These are phyloP conservation scores for Globisporangium iwayamae DNA, from an alignment of 352 stramenopile genomes.

Conservation along the genomic window DNA sequence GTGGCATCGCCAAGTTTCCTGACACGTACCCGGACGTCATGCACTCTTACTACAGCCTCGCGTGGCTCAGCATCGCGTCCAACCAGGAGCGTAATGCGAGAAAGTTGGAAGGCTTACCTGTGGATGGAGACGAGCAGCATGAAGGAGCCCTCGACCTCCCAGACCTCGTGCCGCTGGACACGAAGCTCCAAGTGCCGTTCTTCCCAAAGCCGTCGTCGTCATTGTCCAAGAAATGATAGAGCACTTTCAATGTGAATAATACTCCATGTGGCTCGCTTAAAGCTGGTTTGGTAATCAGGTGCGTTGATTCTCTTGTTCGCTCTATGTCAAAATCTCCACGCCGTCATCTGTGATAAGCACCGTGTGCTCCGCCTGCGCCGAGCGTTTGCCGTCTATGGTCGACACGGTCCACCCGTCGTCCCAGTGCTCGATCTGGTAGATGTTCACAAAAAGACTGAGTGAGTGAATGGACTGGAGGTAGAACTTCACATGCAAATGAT, in stretches of 20 bases:
- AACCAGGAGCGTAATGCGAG: constrained; percentile 19
- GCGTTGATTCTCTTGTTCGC: not conserved
- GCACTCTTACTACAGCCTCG: constrained; percentile 90
- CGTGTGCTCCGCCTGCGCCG: constrained; percentile 98
- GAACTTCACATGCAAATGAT: too few species aligned
- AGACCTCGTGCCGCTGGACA: constrained; percentile 48
- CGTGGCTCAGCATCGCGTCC: constrained; percentile 83
- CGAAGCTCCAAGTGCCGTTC: constrained; percentile 76
- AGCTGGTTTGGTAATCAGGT: not conserved
- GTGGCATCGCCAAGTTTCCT: constrained; percentile 84
- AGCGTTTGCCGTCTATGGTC: constrained; percentile 90
- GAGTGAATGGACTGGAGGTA: not conserved
- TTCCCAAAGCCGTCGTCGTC: constrained; percentile 37
- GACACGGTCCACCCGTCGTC: constrained; percentile 96
- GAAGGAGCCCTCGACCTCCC: constrained; percentile 18
- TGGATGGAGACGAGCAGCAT: not conserved
- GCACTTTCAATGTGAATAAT: not conserved
- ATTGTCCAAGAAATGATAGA: constrained; percentile 13
- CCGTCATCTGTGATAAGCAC: constrained; percentile 94
- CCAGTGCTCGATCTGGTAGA: constrained; percentile 83
- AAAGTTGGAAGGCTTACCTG: not conserved
- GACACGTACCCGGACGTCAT: constrained; percentile 84
- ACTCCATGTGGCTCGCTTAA: not conserved
- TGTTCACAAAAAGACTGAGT: constrained; percentile 4
- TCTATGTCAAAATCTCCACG: constrained; percentile 93